phyloP scores from a whole-genome alignment of 2,329 filamentous ascomycete genomes.

The Pseudogymnoascus sp. region DNA sequence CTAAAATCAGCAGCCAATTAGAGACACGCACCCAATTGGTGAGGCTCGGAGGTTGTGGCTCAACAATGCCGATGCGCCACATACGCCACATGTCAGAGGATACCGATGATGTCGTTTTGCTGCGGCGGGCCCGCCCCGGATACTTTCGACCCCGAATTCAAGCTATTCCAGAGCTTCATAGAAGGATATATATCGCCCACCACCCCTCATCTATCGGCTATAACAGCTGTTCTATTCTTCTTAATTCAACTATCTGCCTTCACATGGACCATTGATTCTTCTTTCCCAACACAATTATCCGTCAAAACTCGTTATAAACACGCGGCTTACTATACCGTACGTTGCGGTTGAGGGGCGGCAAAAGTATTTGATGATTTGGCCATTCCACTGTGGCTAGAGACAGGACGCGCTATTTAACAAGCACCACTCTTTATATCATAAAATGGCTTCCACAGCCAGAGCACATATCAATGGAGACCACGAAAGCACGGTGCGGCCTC shows the following conservation, averaged over 20 bases:
- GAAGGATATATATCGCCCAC: not conserved
- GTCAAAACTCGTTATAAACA: not conserved
- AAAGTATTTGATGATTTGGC: not conserved
- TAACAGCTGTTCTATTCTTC: not conserved
- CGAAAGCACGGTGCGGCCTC: conserved; percentile 14
- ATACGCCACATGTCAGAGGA: not conserved
- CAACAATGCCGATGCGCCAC: conserved; percentile 3
- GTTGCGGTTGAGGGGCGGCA: not conserved
- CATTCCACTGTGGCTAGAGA: conserved; percentile 2
- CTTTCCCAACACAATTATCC: not conserved
- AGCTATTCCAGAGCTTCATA: not conserved
- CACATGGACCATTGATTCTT: not conserved
- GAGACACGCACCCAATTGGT: not conserved
- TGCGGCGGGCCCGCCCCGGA: not conserved
- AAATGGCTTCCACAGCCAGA: not conserved
- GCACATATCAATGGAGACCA: conserved; percentile 19
- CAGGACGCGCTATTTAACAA: not conserved
- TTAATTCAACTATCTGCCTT: not conserved
- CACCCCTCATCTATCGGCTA: not conserved
- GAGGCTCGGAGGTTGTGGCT: conserved; percentile 3
- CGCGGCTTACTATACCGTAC: not conserved
- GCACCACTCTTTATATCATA: not conserved
- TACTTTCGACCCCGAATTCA: conserved; percentile 1
- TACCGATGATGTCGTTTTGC: conserved; percentile 4
- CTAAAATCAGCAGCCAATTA: conserved; percentile 5